A percentile compares a stretch with the other conserved stretches of the same genome.
Evolutionary conservation across 2,329 filamentous ascomycete species (phyloP).

Genomic region (Epichloe gansuensis): DNA sequence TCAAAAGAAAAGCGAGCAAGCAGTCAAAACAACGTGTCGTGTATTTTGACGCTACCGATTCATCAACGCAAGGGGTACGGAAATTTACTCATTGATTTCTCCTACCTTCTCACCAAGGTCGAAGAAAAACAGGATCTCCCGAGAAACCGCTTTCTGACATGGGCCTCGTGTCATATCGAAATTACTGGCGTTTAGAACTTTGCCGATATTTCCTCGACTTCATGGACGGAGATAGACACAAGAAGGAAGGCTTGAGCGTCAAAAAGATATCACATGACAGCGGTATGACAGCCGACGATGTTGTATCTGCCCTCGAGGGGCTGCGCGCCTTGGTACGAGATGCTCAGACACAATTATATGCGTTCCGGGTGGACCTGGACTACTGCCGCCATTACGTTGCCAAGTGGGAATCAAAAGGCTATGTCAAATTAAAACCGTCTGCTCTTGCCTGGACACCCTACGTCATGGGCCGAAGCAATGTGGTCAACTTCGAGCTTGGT

Average conservation of each 20-base stretch:
- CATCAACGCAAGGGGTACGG: constrained; percentile 97
- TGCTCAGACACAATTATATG: constrained; percentile 78
- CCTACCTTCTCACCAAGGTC: constrained; percentile 85
- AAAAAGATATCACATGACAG: constrained; percentile 73
- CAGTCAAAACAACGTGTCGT: constrained; percentile 94
- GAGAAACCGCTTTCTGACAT: constrained; percentile 97
- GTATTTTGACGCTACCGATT: constrained; percentile 89
- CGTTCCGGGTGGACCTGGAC: constrained; percentile 71
- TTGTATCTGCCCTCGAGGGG: constrained; percentile 85
- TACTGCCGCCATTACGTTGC: constrained; percentile 81
- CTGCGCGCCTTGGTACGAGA: constrained; percentile 82
- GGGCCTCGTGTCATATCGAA: constrained; percentile 92
- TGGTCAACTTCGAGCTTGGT: constrained; percentile 71
- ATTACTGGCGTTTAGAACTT: constrained; percentile 87
- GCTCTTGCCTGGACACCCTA: constrained; percentile 92
- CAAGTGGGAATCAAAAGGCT: constrained; percentile 81
- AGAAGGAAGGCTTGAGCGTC: constrained; percentile 43
- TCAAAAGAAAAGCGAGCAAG: constrained; percentile 95
- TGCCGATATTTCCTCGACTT: constrained; percentile 66
- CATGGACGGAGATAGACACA: constrained; percentile 17
- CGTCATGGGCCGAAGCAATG: constrained; percentile 80
- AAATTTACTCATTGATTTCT: constrained; percentile 94
- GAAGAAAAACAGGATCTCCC: constrained; percentile 86
- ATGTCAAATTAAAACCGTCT: constrained; percentile 70
- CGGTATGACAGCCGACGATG: constrained; percentile 91